phyloP scores from a whole-genome alignment of 306 rosid genomes.

The Quercus wislizeni region DNA sequence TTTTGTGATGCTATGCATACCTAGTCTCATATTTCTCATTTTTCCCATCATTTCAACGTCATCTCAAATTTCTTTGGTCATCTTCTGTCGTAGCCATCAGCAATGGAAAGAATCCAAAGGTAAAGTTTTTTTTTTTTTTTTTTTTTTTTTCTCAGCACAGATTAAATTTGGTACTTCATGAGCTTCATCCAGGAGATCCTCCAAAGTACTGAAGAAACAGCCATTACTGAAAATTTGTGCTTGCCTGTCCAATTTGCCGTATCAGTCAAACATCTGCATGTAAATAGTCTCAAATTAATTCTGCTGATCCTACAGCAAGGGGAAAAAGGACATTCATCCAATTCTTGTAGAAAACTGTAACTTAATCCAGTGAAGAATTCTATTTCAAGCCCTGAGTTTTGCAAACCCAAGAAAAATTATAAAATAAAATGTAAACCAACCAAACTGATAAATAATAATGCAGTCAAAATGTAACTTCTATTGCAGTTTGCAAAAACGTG shows the following conservation, averaged over 20 bases:
- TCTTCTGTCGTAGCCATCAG: constrained; percentile 21
- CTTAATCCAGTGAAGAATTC: not conserved
- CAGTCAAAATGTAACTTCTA: too few species aligned
- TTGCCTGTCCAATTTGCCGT: constrained; percentile 23
- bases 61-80: constrained; percentile 3
- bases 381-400: not conserved
- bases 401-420: not conserved
- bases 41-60: constrained; percentile 17
- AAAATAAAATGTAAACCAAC: too few species aligned
- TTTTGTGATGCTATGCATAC: constrained; percentile 40
- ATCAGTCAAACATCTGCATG: constrained; percentile 74
- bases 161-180: constrained; percentile 31
- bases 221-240: constrained; percentile 14
- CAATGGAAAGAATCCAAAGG: constrained; percentile 24
- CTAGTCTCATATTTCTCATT: constrained; percentile 29
- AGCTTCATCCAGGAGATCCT: constrained; percentile 33
- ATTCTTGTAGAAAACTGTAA: not conserved
- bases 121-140: constrained; percentile 18
- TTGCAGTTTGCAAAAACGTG: too few species aligned
- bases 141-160: constrained; percentile 21
- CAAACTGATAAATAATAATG: too few species aligned
- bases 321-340: not conserved
- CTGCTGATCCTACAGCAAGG: not conserved
- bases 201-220: constrained; percentile 21
- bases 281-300: constrained; percentile 24